phyloP scores from a whole-genome alignment of 768 basidiomycete species.

The Serendipita vermifera region DNA sequence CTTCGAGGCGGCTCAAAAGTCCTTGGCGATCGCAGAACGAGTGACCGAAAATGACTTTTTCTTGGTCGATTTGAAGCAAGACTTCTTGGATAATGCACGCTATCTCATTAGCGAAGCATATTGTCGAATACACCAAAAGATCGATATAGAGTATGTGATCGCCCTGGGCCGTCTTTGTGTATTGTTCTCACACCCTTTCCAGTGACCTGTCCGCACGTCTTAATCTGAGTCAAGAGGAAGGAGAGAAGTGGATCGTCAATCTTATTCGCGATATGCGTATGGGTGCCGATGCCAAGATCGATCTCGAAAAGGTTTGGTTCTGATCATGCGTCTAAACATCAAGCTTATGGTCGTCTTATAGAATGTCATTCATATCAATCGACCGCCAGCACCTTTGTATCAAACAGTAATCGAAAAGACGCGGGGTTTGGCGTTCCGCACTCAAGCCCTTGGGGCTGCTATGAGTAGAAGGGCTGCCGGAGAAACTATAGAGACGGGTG shows the following conservation, averaged over 20 bases:
- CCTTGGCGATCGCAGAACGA: conserved; percentile 61
- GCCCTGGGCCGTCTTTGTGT: background rate
- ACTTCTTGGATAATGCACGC: conserved; percentile 92
- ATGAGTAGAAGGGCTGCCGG: conserved; percentile 28
- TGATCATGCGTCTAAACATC: conserved; percentile 1
- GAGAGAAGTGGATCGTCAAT: conserved; percentile 99
- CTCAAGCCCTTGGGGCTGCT: conserved; percentile 78
- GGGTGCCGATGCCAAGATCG: conserved; percentile 95
- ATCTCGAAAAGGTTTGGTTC: conserved; percentile 70
- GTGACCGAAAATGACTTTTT: conserved; percentile 92
- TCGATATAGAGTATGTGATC: conserved; percentile 60
- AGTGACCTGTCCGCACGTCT: conserved; percentile 89
- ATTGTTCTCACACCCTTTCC: background rate
- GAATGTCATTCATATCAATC: conserved; percentile 95
- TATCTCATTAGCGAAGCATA: conserved; percentile 96
- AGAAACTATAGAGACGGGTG: background rate
- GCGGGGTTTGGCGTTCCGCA: conserved; percentile 78
- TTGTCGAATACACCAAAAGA: conserved; percentile 90
- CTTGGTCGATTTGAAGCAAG: conserved; percentile 76
- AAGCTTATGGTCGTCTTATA: conserved; percentile 31
- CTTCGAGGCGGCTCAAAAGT: conserved; percentile 84
- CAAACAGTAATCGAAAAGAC: conserved; percentile 94
- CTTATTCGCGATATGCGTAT: conserved; percentile 94
- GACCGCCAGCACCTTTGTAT: conserved; percentile 79
- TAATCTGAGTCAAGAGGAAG: conserved; percentile 87